phyloP scores from a whole-genome alignment of 139 green algal genomes.

The Zygnema circumcarinatum region DNA sequence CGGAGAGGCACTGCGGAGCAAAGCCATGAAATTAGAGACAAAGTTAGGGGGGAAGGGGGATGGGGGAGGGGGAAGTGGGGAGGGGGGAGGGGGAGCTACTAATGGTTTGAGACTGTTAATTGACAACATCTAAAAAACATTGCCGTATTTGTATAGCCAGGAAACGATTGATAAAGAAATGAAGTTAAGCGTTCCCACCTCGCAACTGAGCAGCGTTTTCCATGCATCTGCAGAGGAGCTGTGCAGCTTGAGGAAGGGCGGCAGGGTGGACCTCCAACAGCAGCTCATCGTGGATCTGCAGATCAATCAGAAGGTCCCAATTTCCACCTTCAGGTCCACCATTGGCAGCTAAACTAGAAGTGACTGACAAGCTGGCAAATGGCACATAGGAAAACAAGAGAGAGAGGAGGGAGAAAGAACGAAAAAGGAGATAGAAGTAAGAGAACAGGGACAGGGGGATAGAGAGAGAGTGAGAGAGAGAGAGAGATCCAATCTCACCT shows the following conservation, averaged over 20 bases:
- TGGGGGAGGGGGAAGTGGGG: no score
- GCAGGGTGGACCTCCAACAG: conserved; percentile 30
- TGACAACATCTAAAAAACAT: neutral
- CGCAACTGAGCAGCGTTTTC: conserved; percentile 23
- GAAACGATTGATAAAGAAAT: neutral
- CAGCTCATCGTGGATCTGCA: conserved; percentile 55
- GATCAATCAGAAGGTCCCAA: no score
- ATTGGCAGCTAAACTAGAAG: neutral
- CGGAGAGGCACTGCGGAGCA: conserved; percentile 26
- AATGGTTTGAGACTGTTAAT: neutral
- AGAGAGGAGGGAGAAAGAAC: conserved; percentile 1
- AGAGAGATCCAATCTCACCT: no score
- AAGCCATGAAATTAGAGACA: neutral
- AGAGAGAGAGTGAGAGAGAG: no score
- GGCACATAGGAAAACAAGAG: neutral
- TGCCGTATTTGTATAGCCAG: neutral
- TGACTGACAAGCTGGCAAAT: neutral
- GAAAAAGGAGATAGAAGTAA: neutral
- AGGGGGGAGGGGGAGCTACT: no score
- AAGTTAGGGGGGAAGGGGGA: conserved; percentile 11
- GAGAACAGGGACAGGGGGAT: neutral
- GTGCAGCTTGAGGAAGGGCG: neutral
- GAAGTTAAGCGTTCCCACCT: conserved; percentile 9
- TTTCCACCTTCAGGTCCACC: neutral
- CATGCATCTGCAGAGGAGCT: conserved; percentile 32